These are phyloP conservation scores for Halteria grandinella DNA, from an alignment of 73 alveolate genomes.

Conservation along the genomic window DNA sequence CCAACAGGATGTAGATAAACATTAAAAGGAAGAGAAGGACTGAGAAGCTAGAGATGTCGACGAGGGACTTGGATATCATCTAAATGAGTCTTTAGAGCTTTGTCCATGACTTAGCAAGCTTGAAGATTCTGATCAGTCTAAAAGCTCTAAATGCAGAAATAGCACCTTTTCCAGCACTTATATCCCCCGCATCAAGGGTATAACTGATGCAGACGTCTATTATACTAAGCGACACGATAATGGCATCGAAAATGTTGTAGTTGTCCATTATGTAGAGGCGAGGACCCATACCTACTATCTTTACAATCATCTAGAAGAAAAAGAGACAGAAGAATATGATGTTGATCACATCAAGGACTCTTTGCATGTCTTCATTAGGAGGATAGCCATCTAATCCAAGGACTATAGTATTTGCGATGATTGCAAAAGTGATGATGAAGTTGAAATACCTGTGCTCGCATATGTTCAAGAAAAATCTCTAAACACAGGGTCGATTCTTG, in stretches of 20 bases:
- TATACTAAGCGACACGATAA: constrained; percentile 38
- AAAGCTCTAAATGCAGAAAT: constrained; percentile 62
- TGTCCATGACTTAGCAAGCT: constrained; percentile 45
- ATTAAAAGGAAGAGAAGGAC: constrained; percentile 56
- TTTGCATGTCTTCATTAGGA: neutral
- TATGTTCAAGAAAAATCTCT: too few relatives aligned
- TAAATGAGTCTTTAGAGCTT: constrained; percentile 29
- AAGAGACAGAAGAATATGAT: constrained; percentile 22
- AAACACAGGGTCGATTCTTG: too few relatives aligned
- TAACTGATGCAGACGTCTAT: constrained; percentile 13
- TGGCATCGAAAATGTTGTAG: constrained; percentile 32
- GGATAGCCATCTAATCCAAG: constrained; percentile 52
- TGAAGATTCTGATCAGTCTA: constrained; percentile 47
- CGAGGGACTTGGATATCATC: constrained; percentile 36
- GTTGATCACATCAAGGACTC: constrained; percentile 20
- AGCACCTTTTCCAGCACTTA: constrained; percentile 23
- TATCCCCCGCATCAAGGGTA: neutral
- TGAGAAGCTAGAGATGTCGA: constrained; percentile 40
- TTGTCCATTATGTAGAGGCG: neutral
- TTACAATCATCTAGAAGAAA: constrained; percentile 38
- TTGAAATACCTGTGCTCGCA: too few relatives aligned
- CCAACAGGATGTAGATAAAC: constrained; percentile 65
- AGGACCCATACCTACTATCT: constrained; percentile 52
- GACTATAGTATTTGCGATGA: constrained; percentile 35
- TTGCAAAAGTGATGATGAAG: constrained; percentile 63